Base-by-base conservation (phyloP, 805 yeast species). In the Zygoascus bituminiphila region DNA sequence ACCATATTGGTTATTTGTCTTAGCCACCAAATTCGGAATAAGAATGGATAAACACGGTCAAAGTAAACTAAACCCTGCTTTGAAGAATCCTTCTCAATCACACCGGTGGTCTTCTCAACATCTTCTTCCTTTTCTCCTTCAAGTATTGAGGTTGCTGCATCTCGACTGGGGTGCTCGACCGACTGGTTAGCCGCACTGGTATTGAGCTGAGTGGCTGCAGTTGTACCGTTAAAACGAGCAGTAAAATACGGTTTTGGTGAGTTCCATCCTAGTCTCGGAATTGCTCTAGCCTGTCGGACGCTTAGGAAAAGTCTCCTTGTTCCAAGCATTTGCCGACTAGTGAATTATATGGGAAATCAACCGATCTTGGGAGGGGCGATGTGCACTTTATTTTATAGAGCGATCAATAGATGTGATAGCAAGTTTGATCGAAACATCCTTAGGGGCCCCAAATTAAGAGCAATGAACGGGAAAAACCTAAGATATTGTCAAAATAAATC, bases 1-100 rank as follows among this genome's bases (percentile, higher is more conserved):
- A 50, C 29, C 29, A 24, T 42, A 22, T 43, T 21, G 43, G 42
- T 39, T 12, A 38, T 9, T 15, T 14, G 19, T 21, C 44, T 21
- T n/a, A 48, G 29, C 24, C 26, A 37, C 42, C 43, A 24, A 29
- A 51, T n/a, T 15, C 53, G 42, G 8, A 43, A 24, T 2, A 53
- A 19, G n/a, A 29, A 29, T 4, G 82, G 80, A 37, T 76, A 69
- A 5, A 80, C 64, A 44, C 76, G 75, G 52, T 77, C 83, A 55
- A 77, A 80, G 56, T 76, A 81, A 9, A 81, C 52, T 49, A 81
- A 58, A 3, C 53, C 54, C 22, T 60, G 57, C 17, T 50, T 46
- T 10, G 44, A 35, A 4, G 53, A 37, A 2, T 43, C 47, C 12
- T 49, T 52, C 45, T 55, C 57, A 45, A 59, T 59, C 23, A 54